Base-by-base conservation (phyloP, 1,284 basidiomycete genomes). In the Pterulicium gracile region DNA sequence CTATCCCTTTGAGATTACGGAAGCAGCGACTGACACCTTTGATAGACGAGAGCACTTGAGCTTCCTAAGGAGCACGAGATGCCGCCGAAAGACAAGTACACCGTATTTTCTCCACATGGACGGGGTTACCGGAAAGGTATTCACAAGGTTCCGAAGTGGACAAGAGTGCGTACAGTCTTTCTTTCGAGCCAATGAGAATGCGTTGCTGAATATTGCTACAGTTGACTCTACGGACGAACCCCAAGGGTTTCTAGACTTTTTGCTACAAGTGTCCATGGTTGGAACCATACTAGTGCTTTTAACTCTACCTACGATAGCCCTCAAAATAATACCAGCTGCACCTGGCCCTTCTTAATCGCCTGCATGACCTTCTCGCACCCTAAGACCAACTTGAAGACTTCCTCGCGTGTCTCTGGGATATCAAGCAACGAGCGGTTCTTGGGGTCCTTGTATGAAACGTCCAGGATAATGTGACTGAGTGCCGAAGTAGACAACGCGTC, bases 61-160 rank as follows among this genome's bases (percentile, higher is more conserved):
- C 68, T 95, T 22, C 92, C 92, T 42, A 92, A 88, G 59, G 88
- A 95, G 61, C 72, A 82, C 52, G 87, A 92, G 61, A 94, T 94
- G 91, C 71, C 69, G 13, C 68, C 91, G 1, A 75, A 74, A 64
- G 94, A 98, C 70, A 98, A 98, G 66, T 98, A 98, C 69, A 97
- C 94, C 0, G 81, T 88, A 15, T 98, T 94, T 65, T 82, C 77
- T 46, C 72, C 78, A 17, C 81, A 77, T 44, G 69, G 69, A 4
- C 68, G 63, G 50, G 84, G 85, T 3, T 98, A 94, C 66, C 72
- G 95, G 43, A 98, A 98, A 61, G 85, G 88, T 17, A 88, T 97
- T 40, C 95, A 98, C 68, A 96, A 96, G 62, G 88, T 96, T 22
- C 92, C 91, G 17, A 94, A 95, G 61, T 95, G 85, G 77, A 95